Percentiles rank a stretch among this genome's conserved stretches.
Evolutionary conservation across 176 grass and related monocot species (phyloP).

Genomic region (Bolboschoenus planiculmis): DNA sequence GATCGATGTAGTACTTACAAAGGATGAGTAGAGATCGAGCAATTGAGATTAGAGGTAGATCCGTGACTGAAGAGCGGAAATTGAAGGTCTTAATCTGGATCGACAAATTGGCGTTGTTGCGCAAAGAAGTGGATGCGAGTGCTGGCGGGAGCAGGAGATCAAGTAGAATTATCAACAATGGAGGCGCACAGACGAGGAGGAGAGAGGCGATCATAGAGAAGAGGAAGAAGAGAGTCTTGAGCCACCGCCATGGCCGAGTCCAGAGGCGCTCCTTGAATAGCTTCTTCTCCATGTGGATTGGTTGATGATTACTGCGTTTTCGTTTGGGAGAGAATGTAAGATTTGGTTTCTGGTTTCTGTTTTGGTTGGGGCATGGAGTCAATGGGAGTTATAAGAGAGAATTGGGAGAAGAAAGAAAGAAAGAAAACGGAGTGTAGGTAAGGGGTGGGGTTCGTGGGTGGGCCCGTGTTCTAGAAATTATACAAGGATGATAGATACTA

Average conservation of each 20-base stretch:
- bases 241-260: constrained; percentile 63
- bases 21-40: constrained; percentile 63
- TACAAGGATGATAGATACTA: not conserved
- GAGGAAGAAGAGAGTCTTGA: constrained; percentile 81
- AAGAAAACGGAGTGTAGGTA: not conserved
- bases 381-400: not conserved
- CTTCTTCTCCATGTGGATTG: constrained; percentile 45
- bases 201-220: constrained; percentile 72
- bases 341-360: not conserved
- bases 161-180: constrained; percentile 63
- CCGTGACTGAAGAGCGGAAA: constrained; percentile 62
- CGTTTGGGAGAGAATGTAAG: not conserved
- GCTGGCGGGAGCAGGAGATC: constrained; percentile 65
- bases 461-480: not conserved
- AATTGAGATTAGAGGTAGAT: constrained; percentile 61
- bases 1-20: constrained; percentile 27
- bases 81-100: constrained; percentile 45
- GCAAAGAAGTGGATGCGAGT: constrained; percentile 49
- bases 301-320: not conserved
- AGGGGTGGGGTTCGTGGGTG: not conserved
- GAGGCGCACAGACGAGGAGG: constrained; percentile 81
- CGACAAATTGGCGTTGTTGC: not conserved
- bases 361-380: not conserved
- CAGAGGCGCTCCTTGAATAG: constrained; percentile 35
- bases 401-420: not conserved